These are phyloP conservation scores for Xerocomus potaroensis DNA, from an alignment of 768 basidiomycete genomes.

Conservation along the genomic window DNA sequence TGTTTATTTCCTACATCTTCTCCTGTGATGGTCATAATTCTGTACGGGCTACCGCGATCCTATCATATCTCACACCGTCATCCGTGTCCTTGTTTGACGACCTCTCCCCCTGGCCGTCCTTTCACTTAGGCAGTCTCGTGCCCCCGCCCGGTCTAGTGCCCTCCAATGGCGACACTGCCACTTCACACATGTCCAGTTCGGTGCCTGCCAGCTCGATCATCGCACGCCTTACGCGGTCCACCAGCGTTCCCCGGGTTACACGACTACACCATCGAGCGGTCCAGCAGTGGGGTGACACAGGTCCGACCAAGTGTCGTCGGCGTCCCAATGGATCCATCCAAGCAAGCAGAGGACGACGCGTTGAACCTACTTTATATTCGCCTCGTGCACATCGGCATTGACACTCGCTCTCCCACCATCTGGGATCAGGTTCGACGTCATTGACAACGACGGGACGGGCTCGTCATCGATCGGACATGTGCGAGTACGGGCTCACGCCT, in stretches of 20 bases:
- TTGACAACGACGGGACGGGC: neutral
- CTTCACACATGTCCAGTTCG: slow-evolving; percentile 43
- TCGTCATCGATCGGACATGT: slow-evolving; percentile 11
- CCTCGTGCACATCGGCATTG: neutral
- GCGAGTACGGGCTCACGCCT: slow-evolving; percentile 7
- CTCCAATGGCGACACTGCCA: neutral
- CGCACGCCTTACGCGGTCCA: no score
- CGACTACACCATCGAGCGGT: no score
- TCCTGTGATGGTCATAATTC: neutral
- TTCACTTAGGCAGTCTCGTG: slow-evolving; percentile 66
- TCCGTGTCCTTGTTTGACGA: slow-evolving; percentile 84
- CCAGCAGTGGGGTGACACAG: no score
- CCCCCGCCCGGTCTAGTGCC: slow-evolving; percentile 40
- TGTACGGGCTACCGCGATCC: slow-evolving; percentile 83
- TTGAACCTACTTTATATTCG: slow-evolving; percentile 22
- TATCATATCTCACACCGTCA: slow-evolving; percentile 76
- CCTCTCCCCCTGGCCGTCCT: slow-evolving; percentile 87
- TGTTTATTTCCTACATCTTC: neutral
- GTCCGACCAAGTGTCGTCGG: no score
- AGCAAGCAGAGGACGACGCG: slow-evolving; percentile 22
- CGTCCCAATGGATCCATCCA: no score
- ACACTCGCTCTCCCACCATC: neutral
- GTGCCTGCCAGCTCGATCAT: slow-evolving; percentile 45
- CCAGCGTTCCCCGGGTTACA: slow-evolving; percentile 51
- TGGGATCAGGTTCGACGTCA: slow-evolving; percentile 7